A percentile compares a stretch with the other conserved stretches of the same genome.
These are phyloP conservation scores for Coemansia sp. DNA, from an alignment of 192 early-diverging fungal species.

Conservation along the genomic window DNA sequence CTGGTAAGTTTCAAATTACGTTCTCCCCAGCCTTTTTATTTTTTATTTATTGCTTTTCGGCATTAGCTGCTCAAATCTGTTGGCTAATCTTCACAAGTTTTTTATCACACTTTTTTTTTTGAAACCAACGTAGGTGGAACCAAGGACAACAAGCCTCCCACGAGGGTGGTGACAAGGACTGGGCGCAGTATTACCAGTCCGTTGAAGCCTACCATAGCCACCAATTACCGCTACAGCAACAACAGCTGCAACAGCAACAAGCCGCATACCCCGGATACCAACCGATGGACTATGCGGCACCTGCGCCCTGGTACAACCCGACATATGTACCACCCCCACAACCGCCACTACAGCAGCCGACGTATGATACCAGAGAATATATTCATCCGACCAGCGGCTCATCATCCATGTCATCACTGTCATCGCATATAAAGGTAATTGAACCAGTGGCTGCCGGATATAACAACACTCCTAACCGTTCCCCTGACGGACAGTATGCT, in stretches of 20 bases:
- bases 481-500: background rate
- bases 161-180: slow-evolving; percentile 23
- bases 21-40: background rate
- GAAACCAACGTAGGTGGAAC: slow-evolving; percentile 43
- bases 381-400: background rate
- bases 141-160: slow-evolving; percentile 21
- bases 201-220: slow-evolving; percentile 49
- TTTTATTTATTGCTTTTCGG: background rate
- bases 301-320: slow-evolving; percentile 17
- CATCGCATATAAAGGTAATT: slow-evolving; percentile 6
- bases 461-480: background rate
- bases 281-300: background rate
- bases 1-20: background rate
- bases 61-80: background rate
- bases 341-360: background rate
- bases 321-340: background rate
- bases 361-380: background rate
- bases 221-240: slow-evolving; percentile 18
- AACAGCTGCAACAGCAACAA: slow-evolving; percentile 26
- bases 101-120: background rate
- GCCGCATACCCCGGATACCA: background rate
- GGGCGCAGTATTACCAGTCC: slow-evolving; percentile 54
- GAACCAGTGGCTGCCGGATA: slow-evolving; percentile 1
- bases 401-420: background rate
- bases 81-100: background rate